Evolutionary conservation across 495 filamentous ascomycete species (phyloP).

Genomic region (Elasticomyces elasticus): DNA sequence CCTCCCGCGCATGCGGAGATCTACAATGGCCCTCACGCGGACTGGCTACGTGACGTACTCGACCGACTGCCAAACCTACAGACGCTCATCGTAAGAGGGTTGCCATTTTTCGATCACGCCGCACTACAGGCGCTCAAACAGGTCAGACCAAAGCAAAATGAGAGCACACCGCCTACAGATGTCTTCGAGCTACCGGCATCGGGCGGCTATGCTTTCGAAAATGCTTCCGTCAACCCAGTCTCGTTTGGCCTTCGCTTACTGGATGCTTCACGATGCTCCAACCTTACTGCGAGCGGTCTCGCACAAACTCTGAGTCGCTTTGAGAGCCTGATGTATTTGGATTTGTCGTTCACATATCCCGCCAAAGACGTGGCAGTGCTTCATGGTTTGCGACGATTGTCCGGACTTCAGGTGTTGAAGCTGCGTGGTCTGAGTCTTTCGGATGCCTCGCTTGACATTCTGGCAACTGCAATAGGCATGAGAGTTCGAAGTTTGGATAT

Average conservation of each 20-base stretch:
- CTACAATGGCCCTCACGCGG: conserved; percentile 50
- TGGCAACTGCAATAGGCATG: conserved; percentile 44
- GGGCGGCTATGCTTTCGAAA: background rate
- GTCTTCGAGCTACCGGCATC: conserved; percentile 12
- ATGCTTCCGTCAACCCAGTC: background rate
- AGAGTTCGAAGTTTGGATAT: conserved; percentile 50
- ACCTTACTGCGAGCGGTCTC: conserved; percentile 46
- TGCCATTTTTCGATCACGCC: conserved; percentile 57
- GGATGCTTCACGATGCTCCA: conserved; percentile 47
- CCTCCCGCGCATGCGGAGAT: conserved; percentile 57
- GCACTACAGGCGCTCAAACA: conserved; percentile 43
- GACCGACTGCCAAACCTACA: conserved; percentile 51
- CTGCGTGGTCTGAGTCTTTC: conserved; percentile 47
- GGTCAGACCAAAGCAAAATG: conserved; percentile 2
- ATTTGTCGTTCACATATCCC: conserved; percentile 50
- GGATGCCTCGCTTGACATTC: conserved; percentile 44
- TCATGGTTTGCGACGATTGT: conserved; percentile 31
- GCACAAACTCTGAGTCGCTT: conserved; percentile 45
- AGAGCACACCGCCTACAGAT: background rate
- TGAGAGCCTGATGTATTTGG: conserved; percentile 47
- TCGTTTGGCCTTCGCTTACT: conserved; percentile 42
- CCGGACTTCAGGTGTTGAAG: conserved; percentile 48
- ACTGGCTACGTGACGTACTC: conserved; percentile 54
- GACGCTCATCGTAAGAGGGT: conserved; percentile 48
- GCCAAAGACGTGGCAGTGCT: conserved; percentile 45